A percentile compares a stretch with the other conserved stretches of the same genome.
These are phyloP conservation scores for Prosopis cineraria DNA, from an alignment of 306 rosid species.

Conservation along the genomic window DNA sequence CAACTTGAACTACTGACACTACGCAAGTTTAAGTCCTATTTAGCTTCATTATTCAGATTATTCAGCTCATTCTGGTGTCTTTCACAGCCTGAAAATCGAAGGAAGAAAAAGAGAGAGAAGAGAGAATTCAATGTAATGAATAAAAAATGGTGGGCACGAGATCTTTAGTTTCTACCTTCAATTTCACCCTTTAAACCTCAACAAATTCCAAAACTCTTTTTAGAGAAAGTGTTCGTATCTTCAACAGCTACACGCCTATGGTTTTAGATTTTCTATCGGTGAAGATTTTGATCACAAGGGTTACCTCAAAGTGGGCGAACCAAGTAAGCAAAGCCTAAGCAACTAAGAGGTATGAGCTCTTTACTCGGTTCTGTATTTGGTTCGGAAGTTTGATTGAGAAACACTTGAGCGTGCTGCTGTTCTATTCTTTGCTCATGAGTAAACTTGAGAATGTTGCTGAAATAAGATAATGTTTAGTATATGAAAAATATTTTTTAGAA, in stretches of 20 bases:
- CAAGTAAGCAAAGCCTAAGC: background rate
- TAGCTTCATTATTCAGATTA: background rate
- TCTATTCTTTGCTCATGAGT: no score
- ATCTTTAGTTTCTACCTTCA: background rate
- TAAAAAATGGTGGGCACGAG: background rate
- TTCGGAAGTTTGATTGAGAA: no score
- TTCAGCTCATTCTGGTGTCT: background rate
- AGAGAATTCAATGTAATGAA: background rate
- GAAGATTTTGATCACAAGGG: background rate
- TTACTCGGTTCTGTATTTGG: no score
- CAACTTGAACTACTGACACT: background rate
- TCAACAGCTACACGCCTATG: no score
- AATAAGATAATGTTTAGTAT: no score
- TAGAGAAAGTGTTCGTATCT: background rate
- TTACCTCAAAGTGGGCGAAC: background rate
- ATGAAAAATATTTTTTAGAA: no score
- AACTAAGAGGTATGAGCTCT: no score
- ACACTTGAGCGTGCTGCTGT: no score
- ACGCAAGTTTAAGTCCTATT: background rate
- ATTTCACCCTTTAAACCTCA: background rate
- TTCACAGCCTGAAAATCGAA: background rate
- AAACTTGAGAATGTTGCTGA: no score
- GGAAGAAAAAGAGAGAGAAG: background rate
- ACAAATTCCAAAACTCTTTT: background rate
- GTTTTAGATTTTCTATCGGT: background rate